These are phyloP conservation scores for Iris pallida DNA, from an alignment of 116 monocot genomes.

Conservation along the genomic window DNA sequence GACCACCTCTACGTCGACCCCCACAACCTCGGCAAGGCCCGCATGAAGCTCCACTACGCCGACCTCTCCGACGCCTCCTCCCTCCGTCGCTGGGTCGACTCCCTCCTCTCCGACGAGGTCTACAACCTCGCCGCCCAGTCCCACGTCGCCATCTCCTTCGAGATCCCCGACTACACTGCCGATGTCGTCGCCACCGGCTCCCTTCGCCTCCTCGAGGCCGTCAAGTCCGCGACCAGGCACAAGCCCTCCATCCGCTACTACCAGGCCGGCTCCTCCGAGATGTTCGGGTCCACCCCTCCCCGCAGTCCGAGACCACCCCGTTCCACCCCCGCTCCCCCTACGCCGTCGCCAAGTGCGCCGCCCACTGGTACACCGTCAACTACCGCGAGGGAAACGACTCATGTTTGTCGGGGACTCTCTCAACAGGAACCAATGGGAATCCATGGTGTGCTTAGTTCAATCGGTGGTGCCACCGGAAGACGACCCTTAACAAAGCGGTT, in stretches of 20 bases:
- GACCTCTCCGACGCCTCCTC: slow-evolving; percentile 94
- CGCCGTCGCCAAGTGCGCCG: slow-evolving; percentile 33
- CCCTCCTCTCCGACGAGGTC: slow-evolving; percentile 60
- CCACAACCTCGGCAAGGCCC: slow-evolving; percentile 69
- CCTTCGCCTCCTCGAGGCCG: slow-evolving; percentile 38
- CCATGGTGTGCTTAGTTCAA: slow-evolving; percentile 75
- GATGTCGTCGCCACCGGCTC: slow-evolving; percentile 33
- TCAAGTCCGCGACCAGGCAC: slow-evolving; percentile 10
- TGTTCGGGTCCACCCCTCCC: slow-evolving; percentile 41
- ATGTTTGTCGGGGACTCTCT: slow-evolving; percentile 81
- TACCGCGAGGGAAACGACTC: slow-evolving; percentile 51
- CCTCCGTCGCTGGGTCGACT: slow-evolving; percentile 83
- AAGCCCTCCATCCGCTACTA: slow-evolving; percentile 27
- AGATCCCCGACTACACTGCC: slow-evolving; percentile 43
- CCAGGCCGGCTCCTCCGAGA: slow-evolving; percentile 34
- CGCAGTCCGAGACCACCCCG: slow-evolving; percentile 25
- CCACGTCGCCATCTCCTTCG: slow-evolving; percentile 48
- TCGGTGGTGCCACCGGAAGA: slow-evolving; percentile 53
- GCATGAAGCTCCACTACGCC: slow-evolving; percentile 93
- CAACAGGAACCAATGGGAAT: slow-evolving; percentile 82
- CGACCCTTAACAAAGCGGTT: slow-evolving; percentile 44
- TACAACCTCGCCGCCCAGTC: slow-evolving; percentile 59
- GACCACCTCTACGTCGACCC: too few species aligned
- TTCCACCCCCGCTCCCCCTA: slow-evolving; percentile 40
- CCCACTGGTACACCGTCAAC: slow-evolving; percentile 41